These are phyloP conservation scores for Nigrospora osmanthi DNA, from an alignment of 2,329 filamentous ascomycete genomes.

Conservation along the genomic window DNA sequence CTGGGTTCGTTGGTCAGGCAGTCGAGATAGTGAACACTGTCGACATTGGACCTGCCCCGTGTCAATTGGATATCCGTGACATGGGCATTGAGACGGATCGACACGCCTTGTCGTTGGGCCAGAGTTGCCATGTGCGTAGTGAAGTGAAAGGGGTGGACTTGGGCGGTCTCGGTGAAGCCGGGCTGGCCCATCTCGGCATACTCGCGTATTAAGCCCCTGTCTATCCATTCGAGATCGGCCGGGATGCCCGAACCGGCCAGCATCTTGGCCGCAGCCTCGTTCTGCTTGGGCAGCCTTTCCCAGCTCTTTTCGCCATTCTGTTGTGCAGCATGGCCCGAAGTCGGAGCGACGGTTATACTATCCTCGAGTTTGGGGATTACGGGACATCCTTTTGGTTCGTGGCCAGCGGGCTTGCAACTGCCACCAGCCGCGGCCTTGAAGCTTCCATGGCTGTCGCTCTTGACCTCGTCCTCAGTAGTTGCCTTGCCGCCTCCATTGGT, in stretches of 20 bases:
- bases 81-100: slow-evolving; percentile 56
- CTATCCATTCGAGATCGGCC: slow-evolving; percentile 77
- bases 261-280: slow-evolving; percentile 36
- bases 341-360: background rate
- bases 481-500: slow-evolving; percentile 11
- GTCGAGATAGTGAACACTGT: slow-evolving; percentile 53
- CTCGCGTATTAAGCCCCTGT: slow-evolving; percentile 52
- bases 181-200: slow-evolving; percentile 75
- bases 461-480: background rate
- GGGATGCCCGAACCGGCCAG: slow-evolving; percentile 58
- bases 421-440: slow-evolving; percentile 1
- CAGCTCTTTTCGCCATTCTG: slow-evolving; percentile 35
- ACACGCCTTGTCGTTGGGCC: slow-evolving; percentile 60
- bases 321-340: slow-evolving; percentile 2
- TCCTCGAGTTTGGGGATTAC: background rate
- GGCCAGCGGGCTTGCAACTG: background rate
- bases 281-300: slow-evolving; percentile 56
- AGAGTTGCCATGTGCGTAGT: slow-evolving; percentile 76
- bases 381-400: background rate
- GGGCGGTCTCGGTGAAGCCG: slow-evolving; percentile 70
- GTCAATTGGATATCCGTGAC: slow-evolving; percentile 58
- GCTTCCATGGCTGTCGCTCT: background rate
- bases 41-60: slow-evolving; percentile 41
- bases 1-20: slow-evolving; percentile 27
- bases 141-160: slow-evolving; percentile 89